Conservation (phyloP, 805 yeast genomes). For the Saturnispora galanensis region DNA sequence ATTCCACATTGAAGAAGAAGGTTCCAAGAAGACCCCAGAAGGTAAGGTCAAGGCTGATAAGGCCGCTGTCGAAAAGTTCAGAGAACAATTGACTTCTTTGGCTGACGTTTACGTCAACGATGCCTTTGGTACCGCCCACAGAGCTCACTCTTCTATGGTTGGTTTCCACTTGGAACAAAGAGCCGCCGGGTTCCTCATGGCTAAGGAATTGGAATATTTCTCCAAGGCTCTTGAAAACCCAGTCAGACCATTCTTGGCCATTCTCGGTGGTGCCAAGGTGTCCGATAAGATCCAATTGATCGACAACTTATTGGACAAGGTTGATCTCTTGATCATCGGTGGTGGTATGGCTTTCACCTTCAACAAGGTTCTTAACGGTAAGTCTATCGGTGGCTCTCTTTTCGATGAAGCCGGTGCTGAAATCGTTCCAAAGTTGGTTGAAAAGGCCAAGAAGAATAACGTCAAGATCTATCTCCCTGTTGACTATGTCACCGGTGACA, state of each 20-base stretch:
- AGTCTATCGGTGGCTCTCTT: conserved; percentile 85
- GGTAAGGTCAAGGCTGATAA: conserved; percentile 87
- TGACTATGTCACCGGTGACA: conserved; percentile 93
- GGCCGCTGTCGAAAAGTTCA: conserved; percentile 77
- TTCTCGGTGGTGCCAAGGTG: conserved; percentile 99
- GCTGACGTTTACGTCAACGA: conserved; percentile 98
- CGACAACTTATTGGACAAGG: conserved; percentile 94
- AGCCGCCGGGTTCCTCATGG: conserved; percentile 98
- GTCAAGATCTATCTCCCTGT: conserved; percentile 92
- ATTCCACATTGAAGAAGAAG: conserved; percentile 97
- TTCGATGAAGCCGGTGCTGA: conserved; percentile 92
- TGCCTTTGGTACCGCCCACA: conserved; percentile 99
- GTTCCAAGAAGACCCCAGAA: conserved; percentile 76
- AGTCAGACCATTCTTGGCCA: conserved; percentile 95
- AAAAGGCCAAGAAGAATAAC: conserved; percentile 91
- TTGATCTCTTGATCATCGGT: conserved; percentile 87
- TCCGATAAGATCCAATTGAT: conserved; percentile 97
- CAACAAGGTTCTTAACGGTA: conserved; percentile 81
- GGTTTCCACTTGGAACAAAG: conserved; percentile 92
- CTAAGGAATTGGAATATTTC: conserved; percentile 94
- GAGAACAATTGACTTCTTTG: conserved; percentile 78
- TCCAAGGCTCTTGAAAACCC: conserved; percentile 99
- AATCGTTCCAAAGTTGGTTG: conserved; percentile 84
- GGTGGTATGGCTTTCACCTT: conserved; percentile 99
- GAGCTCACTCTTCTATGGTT: conserved; percentile 99